Percentiles rank a stretch among this genome's conserved stretches.
Conservation (phyloP, 257 asterid genomes). For the Primulina tabacum region DNA sequence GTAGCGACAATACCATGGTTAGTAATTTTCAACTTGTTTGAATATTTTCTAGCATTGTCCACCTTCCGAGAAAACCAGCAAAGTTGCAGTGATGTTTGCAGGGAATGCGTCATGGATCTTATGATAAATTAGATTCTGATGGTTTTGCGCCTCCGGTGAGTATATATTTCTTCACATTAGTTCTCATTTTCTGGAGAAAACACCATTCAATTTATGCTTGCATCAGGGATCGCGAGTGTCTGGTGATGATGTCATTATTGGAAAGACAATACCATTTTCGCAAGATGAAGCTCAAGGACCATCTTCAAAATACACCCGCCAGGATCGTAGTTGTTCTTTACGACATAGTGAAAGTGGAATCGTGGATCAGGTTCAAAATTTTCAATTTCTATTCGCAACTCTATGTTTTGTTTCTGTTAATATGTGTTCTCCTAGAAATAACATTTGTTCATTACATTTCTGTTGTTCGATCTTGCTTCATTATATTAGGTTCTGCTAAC, state of each 20-base stretch:
- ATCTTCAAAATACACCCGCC: conserved; percentile 78
- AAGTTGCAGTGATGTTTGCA: conserved; percentile 15
- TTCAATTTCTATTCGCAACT: background rate
- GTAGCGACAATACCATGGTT: conserved; percentile 74
- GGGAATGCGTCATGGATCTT: conserved; percentile 98
- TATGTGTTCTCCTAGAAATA: background rate
- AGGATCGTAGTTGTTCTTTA: conserved; percentile 88
- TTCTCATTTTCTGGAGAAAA: background rate
- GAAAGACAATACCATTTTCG: conserved; percentile 85
- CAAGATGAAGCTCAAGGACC: conserved; percentile 89
- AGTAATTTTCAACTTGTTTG: conserved; percentile 6
- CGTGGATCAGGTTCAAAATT: conserved; percentile 55
- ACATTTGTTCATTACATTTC: background rate
- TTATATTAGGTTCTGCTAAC: conserved; percentile 51
- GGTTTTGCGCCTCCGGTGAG: conserved; percentile 92
- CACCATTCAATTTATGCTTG: background rate
- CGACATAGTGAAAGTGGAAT: conserved; percentile 98
- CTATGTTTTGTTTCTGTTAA: too few relatives aligned
- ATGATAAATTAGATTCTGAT: conserved; percentile 88
- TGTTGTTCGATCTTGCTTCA: background rate
- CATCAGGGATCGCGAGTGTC: conserved; percentile 63
- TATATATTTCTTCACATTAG: background rate
- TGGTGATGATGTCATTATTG: conserved; percentile 94
- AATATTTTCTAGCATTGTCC: background rate
- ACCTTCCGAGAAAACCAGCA: background rate